These are phyloP conservation scores for Aspergillus floridensis DNA, from an alignment of 2,329 filamentous ascomycete genomes.

Conservation along the genomic window DNA sequence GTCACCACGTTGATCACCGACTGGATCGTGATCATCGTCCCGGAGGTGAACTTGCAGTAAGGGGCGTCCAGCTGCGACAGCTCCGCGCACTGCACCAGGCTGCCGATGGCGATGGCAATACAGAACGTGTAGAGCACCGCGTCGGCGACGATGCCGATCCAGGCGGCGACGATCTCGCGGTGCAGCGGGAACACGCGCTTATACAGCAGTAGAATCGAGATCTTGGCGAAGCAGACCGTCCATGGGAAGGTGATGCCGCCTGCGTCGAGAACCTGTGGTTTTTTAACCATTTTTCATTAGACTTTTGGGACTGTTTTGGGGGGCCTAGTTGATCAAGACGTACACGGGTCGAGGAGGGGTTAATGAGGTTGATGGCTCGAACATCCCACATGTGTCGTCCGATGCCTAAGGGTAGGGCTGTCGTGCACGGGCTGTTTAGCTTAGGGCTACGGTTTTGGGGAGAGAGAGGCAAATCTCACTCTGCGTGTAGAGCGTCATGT, in stretches of 20 bases:
- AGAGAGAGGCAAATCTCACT: not conserved
- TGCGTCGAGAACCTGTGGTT: not conserved
- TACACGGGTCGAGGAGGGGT: constrained; percentile 1
- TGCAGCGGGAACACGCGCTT: not conserved
- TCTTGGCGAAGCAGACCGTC: constrained; percentile 4
- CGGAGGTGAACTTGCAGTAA: not conserved
- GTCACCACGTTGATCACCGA: constrained; percentile 2
- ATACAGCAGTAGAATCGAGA: constrained; percentile 5
- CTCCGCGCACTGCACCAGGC: not conserved
- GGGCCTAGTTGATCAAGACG: not conserved
- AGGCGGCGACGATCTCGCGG: not conserved
- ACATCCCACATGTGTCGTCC: constrained; percentile 8
- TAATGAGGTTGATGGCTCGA: not conserved
- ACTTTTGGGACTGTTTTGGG: too few species aligned
- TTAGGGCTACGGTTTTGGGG: not conserved
- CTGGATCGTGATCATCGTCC: not conserved
- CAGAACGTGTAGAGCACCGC: not conserved
- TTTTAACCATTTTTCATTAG: too few species aligned
- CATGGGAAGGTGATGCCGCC: not conserved
- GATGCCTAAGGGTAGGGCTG: not conserved
- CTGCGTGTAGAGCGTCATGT: not conserved
- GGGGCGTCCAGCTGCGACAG: not conserved
- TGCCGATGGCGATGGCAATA: not conserved
- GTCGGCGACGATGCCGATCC: not conserved
- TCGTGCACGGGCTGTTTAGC: not conserved